A percentile compares a stretch with the other conserved stretches of the same genome.
These are phyloP conservation scores for Yarrowia osloensis DNA, from an alignment of 805 yeast species.

Conservation along the genomic window DNA sequence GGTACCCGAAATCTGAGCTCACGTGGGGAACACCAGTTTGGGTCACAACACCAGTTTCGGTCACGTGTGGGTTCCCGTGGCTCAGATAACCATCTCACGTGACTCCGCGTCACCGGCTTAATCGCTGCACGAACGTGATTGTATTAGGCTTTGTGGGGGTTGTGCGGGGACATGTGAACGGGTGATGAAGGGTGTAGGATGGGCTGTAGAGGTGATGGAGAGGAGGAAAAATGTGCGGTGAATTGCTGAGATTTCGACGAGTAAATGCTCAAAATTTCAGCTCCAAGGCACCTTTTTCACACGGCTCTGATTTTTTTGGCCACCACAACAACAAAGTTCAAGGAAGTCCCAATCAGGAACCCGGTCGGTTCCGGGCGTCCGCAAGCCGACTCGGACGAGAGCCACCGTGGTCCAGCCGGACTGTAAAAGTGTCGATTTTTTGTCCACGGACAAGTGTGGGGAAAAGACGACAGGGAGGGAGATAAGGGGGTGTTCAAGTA, in stretches of 20 bases:
- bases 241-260: too few relatives aligned
- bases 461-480: neutral
- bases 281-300: too few relatives aligned
- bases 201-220: too few relatives aligned
- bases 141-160: slow-evolving; percentile 7
- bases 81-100: neutral
- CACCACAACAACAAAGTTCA: too few relatives aligned
- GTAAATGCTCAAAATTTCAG: too few relatives aligned
- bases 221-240: too few relatives aligned
- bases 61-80: neutral
- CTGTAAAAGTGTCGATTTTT: too few relatives aligned
- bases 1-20: too few relatives aligned
- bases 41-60: neutral
- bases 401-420: neutral
- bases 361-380: neutral
- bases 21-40: too few relatives aligned
- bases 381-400: neutral
- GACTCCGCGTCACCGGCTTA: slow-evolving; percentile 18
- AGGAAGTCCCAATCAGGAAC: slow-evolving; percentile 1
- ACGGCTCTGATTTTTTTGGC: too few relatives aligned
- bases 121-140: slow-evolving; percentile 27
- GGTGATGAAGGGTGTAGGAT: too few relatives aligned
- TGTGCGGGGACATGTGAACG: neutral
- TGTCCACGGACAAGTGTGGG: too few relatives aligned
- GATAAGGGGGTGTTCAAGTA: neutral